These are phyloP conservation scores for Auricularia auricula-judae DNA, from an alignment of 768 basidiomycete genomes.

Conservation along the genomic window DNA sequence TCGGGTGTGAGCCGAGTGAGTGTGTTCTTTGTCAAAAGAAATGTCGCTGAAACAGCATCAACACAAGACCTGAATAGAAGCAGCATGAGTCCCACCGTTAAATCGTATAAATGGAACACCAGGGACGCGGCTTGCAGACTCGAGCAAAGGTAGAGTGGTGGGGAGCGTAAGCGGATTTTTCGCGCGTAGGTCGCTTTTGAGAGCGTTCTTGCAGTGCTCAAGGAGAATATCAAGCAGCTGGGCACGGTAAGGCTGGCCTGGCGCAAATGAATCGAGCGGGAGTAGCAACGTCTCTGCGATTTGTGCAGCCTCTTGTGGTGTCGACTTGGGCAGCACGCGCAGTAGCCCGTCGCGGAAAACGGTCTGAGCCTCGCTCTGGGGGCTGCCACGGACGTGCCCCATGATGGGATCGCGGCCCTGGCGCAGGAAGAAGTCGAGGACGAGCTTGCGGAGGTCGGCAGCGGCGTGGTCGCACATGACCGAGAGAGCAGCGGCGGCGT, in stretches of 20 bases:
- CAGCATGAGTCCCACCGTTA: background rate
- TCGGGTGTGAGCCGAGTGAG: background rate
- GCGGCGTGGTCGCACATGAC: slow-evolving; percentile 54
- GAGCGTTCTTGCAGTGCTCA: background rate
- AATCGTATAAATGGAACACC: background rate
- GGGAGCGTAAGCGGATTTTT: background rate
- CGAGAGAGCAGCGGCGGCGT: slow-evolving; percentile 45
- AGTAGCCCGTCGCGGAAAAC: slow-evolving; percentile 37
- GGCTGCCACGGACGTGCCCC: slow-evolving; percentile 24
- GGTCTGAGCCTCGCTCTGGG: slow-evolving; percentile 35
- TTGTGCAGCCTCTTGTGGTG: background rate
- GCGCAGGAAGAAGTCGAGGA: slow-evolving; percentile 42
- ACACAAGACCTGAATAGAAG: background rate
- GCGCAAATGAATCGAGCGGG: background rate
- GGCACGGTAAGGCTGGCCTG: background rate
- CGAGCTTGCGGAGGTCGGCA: slow-evolving; percentile 41
- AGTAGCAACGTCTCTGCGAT: background rate
- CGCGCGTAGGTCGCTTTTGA: background rate
- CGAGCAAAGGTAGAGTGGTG: background rate
- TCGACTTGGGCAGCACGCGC: slow-evolving; percentile 24
- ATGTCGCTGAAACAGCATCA: background rate
- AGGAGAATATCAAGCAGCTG: background rate
- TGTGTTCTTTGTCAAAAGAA: background rate
- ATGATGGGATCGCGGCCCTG: background rate
- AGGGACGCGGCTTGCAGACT: background rate